phyloP scores from a whole-genome alignment of 768 basidiomycete genomes.

The Candolleomyces eurysporus region DNA sequence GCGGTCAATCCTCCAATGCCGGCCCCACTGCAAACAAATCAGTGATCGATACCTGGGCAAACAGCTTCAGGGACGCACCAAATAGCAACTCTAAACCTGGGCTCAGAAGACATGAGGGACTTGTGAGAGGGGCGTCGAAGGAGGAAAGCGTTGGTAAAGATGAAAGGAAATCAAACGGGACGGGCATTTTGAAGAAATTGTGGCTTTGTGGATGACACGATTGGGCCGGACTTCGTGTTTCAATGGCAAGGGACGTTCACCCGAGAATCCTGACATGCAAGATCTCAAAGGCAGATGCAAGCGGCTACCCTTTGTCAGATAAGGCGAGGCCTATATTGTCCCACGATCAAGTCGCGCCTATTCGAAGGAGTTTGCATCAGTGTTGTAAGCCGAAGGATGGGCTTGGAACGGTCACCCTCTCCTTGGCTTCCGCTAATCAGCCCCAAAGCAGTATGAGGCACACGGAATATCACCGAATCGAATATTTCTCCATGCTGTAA shows the following conservation, averaged over 20 bases:
- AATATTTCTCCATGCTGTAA: background rate
- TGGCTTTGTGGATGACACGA: slow-evolving; percentile 36
- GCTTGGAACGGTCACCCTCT: background rate
- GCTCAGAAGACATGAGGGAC: slow-evolving; percentile 24
- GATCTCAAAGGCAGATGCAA: slow-evolving; percentile 32
- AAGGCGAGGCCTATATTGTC: slow-evolving; percentile 31
- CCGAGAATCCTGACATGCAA: slow-evolving; percentile 41
- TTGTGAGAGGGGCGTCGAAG: slow-evolving; percentile 1
- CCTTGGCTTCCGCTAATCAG: background rate
- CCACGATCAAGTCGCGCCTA: slow-evolving; percentile 43
- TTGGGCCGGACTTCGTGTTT: slow-evolving; percentile 40
- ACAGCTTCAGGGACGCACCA: slow-evolving; percentile 38
- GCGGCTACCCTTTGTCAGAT: slow-evolving; percentile 28
- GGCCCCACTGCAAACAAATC: slow-evolving; percentile 38
- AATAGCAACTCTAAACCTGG: slow-evolving; percentile 50
- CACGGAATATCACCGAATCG: background rate
- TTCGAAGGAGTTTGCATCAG: background rate
- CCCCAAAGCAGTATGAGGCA: background rate
- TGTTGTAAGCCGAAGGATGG: slow-evolving; percentile 1
- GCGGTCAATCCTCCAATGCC: slow-evolving; percentile 50
- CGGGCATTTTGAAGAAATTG: slow-evolving; percentile 35
- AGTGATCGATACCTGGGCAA: slow-evolving; percentile 15
- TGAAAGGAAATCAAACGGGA: slow-evolving; percentile 19
- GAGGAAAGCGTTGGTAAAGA: slow-evolving; percentile 8
- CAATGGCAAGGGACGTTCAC: slow-evolving; percentile 31